A percentile compares a stretch with the other conserved stretches of the same genome.
Evolutionary conservation across 345 rosid genomes (phyloP).

Genomic region (Salix arbutifolia): DNA sequence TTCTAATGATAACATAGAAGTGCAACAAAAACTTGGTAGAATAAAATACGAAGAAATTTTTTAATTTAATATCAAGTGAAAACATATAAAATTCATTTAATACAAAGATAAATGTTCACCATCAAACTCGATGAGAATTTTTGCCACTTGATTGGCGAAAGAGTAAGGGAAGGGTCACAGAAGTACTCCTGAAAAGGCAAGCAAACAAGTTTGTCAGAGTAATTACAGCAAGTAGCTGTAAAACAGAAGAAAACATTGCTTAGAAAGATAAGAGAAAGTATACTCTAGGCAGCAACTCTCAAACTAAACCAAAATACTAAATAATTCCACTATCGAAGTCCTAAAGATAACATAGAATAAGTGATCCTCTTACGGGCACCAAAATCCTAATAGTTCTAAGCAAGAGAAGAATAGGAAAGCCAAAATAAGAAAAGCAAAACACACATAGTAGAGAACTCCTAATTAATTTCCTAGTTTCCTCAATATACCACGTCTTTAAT

Average conservation of each 20-base stretch:
- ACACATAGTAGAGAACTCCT: neutral
- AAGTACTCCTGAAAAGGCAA: constrained; percentile 66
- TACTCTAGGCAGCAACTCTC: too few species aligned
- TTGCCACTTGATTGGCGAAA: constrained; percentile 84
- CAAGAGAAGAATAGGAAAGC: neutral
- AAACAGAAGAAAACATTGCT: neutral
- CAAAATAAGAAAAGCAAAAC: neutral
- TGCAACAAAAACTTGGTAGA: neutral
- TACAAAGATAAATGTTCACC: constrained; percentile 39
- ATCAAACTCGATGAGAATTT: constrained; percentile 71
- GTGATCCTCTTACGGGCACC: neutral
- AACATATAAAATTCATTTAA: neutral
- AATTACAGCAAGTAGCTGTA: neutral
- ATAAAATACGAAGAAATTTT: neutral
- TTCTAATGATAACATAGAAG: neutral
- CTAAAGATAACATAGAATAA: neutral
- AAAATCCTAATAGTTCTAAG: neutral
- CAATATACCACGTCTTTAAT: neutral
- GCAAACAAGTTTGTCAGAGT: neutral
- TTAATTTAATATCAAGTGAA: neutral
- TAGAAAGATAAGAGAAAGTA: neutral
- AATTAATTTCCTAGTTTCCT: neutral
- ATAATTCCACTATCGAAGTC: neutral
- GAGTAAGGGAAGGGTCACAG: constrained; percentile 77
- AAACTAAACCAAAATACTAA: too few species aligned